Conservation (phyloP, 768 basidiomycete genomes). For the Fibroporia radiculosa region DNA sequence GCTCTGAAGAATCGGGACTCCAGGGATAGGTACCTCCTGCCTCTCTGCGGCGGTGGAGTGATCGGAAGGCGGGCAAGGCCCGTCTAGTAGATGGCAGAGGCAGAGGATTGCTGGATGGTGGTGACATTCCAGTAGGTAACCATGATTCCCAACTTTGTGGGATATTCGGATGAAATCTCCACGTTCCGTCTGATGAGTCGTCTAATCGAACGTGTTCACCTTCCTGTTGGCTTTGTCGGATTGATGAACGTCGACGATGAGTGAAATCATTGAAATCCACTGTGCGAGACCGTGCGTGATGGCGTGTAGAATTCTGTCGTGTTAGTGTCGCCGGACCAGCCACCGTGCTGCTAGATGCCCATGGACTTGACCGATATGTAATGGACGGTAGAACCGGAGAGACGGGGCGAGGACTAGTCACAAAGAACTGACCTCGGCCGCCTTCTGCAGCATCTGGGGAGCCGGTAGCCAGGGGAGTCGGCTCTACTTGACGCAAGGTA, state of each 20-base stretch:
- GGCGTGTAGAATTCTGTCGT: conserved; percentile 57
- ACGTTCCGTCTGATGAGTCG: conserved; percentile 12
- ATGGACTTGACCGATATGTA: not conserved
- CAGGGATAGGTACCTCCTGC: conserved; percentile 2
- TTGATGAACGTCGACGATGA: conserved; percentile 49
- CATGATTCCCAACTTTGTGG: too few relatives aligned
- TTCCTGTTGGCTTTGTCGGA: conserved; percentile 21
- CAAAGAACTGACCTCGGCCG: not conserved
- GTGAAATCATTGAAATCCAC: conserved; percentile 73
- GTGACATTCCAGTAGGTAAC: not conserved
- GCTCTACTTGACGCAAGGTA: conserved; percentile 4
- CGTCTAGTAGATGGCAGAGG: not conserved
- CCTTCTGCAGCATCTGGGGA: conserved; percentile 4
- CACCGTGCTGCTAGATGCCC: not conserved
- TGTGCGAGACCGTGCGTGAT: conserved; percentile 42
- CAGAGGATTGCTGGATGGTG: not conserved
- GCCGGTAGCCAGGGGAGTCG: not conserved
- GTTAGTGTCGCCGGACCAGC: not conserved
- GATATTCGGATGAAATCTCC: conserved; percentile 6
- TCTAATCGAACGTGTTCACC: conserved; percentile 4
- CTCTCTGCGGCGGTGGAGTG: conserved; percentile 1
- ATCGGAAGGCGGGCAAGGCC: conserved; percentile 4
- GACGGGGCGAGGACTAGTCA: conserved; percentile 12
- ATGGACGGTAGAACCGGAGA: conserved; percentile 5
- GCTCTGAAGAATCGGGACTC: conserved; percentile 1